Percentiles rank a stretch among this genome's conserved stretches.
Conservation (phyloP, 768 basidiomycete species). For the Neoboletus magnificus region DNA sequence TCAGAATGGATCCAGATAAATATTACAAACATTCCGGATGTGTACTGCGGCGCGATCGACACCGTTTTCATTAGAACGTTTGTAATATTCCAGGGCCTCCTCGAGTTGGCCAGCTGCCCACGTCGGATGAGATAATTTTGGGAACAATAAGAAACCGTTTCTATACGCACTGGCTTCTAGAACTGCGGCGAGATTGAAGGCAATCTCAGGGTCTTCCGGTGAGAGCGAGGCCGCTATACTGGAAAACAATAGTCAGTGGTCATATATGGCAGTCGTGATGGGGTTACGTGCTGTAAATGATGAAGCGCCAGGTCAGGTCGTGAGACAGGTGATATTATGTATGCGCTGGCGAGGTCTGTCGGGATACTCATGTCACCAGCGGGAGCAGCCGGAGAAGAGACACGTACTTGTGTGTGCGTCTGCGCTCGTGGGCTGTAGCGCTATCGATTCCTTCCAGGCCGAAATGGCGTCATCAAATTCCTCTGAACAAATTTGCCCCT, state of each 20-base stretch:
- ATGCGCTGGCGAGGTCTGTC: slow-evolving; percentile 83
- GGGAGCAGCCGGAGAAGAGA: slow-evolving; percentile 17
- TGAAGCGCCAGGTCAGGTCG: slow-evolving; percentile 85
- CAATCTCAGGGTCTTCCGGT: slow-evolving; percentile 88
- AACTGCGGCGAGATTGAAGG: slow-evolving; percentile 88
- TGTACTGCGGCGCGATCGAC: slow-evolving; percentile 81
- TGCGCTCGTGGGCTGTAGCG: slow-evolving; percentile 75
- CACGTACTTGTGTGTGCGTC: slow-evolving; percentile 83
- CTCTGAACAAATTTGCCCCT: slow-evolving; percentile 45
- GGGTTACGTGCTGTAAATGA: slow-evolving; percentile 64
- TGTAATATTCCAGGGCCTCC: slow-evolving; percentile 79
- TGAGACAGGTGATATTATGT: slow-evolving; percentile 75
- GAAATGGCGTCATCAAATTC: slow-evolving; percentile 84
- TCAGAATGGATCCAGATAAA: slow-evolving; percentile 15
- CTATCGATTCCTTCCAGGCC: slow-evolving; percentile 83
- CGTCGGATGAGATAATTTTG: slow-evolving; percentile 29
- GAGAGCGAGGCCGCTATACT: slow-evolving; percentile 81
- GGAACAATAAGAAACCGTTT: slow-evolving; percentile 33
- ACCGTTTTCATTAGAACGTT: slow-evolving; percentile 71
- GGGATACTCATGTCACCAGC: slow-evolving; percentile 22
- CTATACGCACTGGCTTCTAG: slow-evolving; percentile 75
- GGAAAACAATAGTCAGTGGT: slow-evolving; percentile 33
- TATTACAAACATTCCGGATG: slow-evolving; percentile 67
- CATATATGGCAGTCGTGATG: slow-evolving; percentile 28
- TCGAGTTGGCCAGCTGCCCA: slow-evolving; percentile 70